Evolutionary conservation across 176 grass and related monocot species (phyloP), one percentile per base, ranked within the genome.

Genomic region (Phragmites australis): DNA sequence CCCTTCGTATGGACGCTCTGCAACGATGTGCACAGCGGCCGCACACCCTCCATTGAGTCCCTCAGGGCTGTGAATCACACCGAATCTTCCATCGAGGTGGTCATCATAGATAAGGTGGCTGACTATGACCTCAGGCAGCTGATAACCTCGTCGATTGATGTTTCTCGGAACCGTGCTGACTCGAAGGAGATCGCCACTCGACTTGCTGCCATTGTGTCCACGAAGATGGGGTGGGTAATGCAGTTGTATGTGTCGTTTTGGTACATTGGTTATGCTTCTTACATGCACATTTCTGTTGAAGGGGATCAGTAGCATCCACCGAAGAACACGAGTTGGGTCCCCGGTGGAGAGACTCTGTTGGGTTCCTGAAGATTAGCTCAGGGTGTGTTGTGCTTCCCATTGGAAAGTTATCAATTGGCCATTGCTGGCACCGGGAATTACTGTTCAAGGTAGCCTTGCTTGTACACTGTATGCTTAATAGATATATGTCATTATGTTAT

Each of bases 1-100:
- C 91, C 94, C 32, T 87, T 88, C 86, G 27, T 97, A 70, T 97
- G 94, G 94, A 82, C 94, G 50, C 77, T 97, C 69, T 93, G 91
- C 75, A 91, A 79, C 56, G 89, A 91, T 53, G 63, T 89, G 83
- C 81, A 88, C 30, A 82, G 91, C 50, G 88, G 77, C 13, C 86
- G 78, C 42, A 63, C 93, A 48, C 94, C 94, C 37, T 86, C 91
- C 12, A 74, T 97, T 18, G 94, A 93, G 26, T 89, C 91, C 6
- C 70, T 97, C 62, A 91, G 21, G 69, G 62, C 85, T 66, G 55
- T 80, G 15, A 82, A 80, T 25, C 89, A 89, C n/a, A 42, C 64
- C 4, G 86, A 91, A 14, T 89, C 92, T 18, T 74, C 89, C 9
- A 56, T 94, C 41, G 86, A 91, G 77, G 92, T 82, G 39, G 83